Conservation (phyloP, 2,329 filamentous ascomycete species). For the Nothophoma quercina region DNA sequence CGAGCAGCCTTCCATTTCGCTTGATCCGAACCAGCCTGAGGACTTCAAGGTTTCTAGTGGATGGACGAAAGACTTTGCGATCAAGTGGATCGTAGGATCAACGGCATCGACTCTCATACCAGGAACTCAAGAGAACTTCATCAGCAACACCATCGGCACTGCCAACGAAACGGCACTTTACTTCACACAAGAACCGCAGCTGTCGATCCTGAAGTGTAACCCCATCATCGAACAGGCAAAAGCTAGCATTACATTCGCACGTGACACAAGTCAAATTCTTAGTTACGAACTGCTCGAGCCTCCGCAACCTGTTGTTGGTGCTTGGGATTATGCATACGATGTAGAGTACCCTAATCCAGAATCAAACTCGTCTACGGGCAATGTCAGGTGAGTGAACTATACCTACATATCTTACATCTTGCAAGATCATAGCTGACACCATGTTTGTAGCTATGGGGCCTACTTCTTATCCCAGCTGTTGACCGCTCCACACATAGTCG, state of each 20-base stretch:
- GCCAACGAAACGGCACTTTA: neutral
- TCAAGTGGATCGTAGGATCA: constrained; percentile 13
- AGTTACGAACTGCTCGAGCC: constrained; percentile 16
- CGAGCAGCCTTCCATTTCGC: neutral
- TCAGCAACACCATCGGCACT: neutral
- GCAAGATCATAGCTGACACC: too few relatives aligned
- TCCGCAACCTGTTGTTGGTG: neutral
- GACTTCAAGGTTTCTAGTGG: neutral
- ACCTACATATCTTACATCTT: too few relatives aligned
- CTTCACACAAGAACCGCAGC: constrained; percentile 12
- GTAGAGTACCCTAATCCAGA: neutral
- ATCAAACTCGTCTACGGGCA: neutral
- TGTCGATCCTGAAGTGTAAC: constrained; percentile 21
- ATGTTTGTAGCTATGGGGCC: constrained; percentile 2
- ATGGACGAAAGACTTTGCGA: constrained; percentile 7
- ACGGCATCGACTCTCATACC: neutral
- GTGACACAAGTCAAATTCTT: constrained; percentile 12
- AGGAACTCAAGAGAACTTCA: neutral
- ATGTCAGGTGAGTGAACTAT: neutral
- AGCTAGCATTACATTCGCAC: constrained; percentile 19
- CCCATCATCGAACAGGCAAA: constrained; percentile 22
- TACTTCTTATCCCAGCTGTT: constrained; percentile 7
- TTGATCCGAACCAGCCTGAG: too few relatives aligned
- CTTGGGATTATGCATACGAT: constrained; percentile 1
- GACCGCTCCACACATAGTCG: constrained; percentile 2